Base-by-base conservation (phyloP, 345 rosid genomes). In the Euclidium syriacum region DNA sequence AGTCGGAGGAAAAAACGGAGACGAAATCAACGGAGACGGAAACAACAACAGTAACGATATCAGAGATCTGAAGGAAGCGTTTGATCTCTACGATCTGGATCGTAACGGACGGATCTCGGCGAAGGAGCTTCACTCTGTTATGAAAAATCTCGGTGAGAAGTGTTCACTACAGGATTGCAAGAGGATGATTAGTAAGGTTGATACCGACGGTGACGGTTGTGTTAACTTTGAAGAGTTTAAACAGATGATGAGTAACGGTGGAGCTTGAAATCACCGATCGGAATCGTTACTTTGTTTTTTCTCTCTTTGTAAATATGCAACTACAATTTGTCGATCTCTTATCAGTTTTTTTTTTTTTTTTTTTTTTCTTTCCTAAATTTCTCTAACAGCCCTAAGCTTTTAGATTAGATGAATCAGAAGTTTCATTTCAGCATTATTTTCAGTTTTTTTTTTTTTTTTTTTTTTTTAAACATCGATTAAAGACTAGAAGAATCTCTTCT, bases 181-280 rank as follows among this genome's bases (percentile, higher is more conserved):
- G 29, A 83, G 68, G 72, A 90, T 90, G 97, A 90, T 90, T 29
- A 76, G 79, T 18, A 80, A 85, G 46, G 97, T 90, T 7, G 97
- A 90, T 44, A 58, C 73, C 38, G 94, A 90, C 54, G 97, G 97
- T 27, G 97, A 90, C 9, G 97, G 95, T 38, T 78, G 68, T 50
- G 94, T 90, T 29, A 82, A 90, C 53, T 90, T 90, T 53, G 88
- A 87, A 67, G 97, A 90, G 82, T 90, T 90, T 19, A 87, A 87
- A 87, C 77, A 64, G 81, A 90, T 90, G 97, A 90, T 90, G 97
- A 10, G 2, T 19, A 52, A 64, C 12, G 68, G 41, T 38, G 40
- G 27, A 2, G 16, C 67, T 38, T 63, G 20, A 51, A 39, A 14
- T 39, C 43, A 5, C n/a, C n/a, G n/a, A n/a, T n/a, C 18, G 5